Evolutionary conservation across 2,329 filamentous ascomycete genomes (phyloP), one percentile per base, ranked within the genome.

Genomic region (Coniochaeta hoffmannii): DNA sequence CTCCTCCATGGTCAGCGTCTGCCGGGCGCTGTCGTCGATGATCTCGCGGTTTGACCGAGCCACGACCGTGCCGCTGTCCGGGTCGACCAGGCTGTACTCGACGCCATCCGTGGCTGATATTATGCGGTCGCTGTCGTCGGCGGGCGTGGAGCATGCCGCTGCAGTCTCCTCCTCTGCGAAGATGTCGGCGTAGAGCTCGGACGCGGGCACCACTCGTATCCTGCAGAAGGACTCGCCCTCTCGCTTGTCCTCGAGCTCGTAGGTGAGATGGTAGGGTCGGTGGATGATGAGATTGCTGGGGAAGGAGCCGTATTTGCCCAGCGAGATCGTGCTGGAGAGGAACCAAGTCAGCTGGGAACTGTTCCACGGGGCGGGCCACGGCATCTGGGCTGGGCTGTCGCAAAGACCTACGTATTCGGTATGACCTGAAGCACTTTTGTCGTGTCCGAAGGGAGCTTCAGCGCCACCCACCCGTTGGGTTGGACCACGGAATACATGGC

Each of bases 231-330:
- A 76, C 61, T 88, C 83, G 58, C 80, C 80, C 4, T 85, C 78
- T 26, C 77, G 71, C 65, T 81, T 83, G 64, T 96, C 90, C 60
- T 88, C 81, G 2, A 97, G 79, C 69, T 97, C 93, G 72, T 90
- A 99, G 1, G 92, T 97, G 58, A 95, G 77, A 73, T 96, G 84
- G 68, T 90, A 96, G 0, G 94, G 94, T 8, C 94, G 86, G n/a
- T 90, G 88, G 59, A 99, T 82, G 49, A 99, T 83, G 31, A 94
- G 81, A 67, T 97, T 97, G 53, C 89, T 85, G 15, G 90, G 87
- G 67, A 99, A 97, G 1, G 85, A 84, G 60, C 94, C 94, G 69
- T 94, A 96, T 81, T 97, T 97, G 55, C 91, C 91, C 32, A 97
- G 78, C 1, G 89, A 90, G 61, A 97, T 88, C 46, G 84, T 89